Evolutionary conservation across 371 early-diverging fungal species (phyloP).

Genomic region (Mortierella sp.): DNA sequence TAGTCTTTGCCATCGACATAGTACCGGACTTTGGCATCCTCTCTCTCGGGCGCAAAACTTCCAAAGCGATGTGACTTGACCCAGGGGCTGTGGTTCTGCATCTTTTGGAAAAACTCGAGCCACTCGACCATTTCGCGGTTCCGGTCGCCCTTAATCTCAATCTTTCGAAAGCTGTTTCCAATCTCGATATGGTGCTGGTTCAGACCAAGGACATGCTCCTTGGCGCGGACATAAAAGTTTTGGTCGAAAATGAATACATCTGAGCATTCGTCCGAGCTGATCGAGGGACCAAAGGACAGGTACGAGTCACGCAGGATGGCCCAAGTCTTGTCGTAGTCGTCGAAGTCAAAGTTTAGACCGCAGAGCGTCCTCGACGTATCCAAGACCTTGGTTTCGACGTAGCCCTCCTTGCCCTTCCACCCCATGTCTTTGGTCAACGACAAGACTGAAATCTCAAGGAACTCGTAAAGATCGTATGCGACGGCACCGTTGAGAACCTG

Average conservation of each 20-base stretch:
- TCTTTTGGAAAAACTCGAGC: slow-evolving; percentile 70
- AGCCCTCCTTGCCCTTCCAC: slow-evolving; percentile 92
- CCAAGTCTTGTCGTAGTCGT: slow-evolving; percentile 67
- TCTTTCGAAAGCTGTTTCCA: slow-evolving; percentile 70
- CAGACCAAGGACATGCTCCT: slow-evolving; percentile 66
- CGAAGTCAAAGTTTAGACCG: slow-evolving; percentile 64
- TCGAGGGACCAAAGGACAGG: slow-evolving; percentile 67
- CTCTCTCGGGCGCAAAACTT: slow-evolving; percentile 88
- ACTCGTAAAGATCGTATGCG: slow-evolving; percentile 83
- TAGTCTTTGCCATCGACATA: slow-evolving; percentile 91
- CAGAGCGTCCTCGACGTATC: slow-evolving; percentile 61
- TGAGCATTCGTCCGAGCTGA: slow-evolving; percentile 64
- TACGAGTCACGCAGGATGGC: slow-evolving; percentile 83
- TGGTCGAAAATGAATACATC: slow-evolving; percentile 82
- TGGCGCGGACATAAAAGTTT: slow-evolving; percentile 67
- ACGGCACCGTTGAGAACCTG: slow-evolving; percentile 73
- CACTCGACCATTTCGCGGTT: slow-evolving; percentile 76
- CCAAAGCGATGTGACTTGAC: slow-evolving; percentile 75
- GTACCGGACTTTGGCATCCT: slow-evolving; percentile 74
- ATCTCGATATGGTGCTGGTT: slow-evolving; percentile 66
- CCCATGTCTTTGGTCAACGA: slow-evolving; percentile 85
- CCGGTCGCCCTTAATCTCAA: slow-evolving; percentile 79
- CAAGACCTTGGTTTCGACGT: slow-evolving; percentile 68
- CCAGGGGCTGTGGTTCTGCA: slow-evolving; percentile 80
- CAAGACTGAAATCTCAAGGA: slow-evolving; percentile 82